Conservation (phyloP, 1,284 basidiomycete species). For the Ceratobasidium sp. region DNA sequence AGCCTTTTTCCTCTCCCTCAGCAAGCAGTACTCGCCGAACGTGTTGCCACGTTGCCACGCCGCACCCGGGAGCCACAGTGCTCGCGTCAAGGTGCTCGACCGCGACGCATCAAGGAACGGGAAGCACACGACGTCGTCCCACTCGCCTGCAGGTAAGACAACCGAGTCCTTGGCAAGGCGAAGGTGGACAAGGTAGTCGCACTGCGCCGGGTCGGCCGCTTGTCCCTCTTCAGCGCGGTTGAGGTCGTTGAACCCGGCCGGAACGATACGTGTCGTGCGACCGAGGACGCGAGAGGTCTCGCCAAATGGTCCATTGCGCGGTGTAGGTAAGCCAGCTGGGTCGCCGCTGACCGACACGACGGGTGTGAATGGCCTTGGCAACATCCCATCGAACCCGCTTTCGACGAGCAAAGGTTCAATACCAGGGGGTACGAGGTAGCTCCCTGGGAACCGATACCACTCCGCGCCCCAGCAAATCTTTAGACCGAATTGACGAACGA, state of each 20-base stretch:
- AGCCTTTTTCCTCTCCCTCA: conserved; percentile 55
- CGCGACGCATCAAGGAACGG: conserved; percentile 86
- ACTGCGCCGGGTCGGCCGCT: conserved; percentile 78
- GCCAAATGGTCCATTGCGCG: conserved; percentile 14
- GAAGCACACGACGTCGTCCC: conserved; percentile 81
- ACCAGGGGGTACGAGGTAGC: conserved; percentile 88
- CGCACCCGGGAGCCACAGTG: conserved; percentile 81
- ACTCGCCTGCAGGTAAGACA: conserved; percentile 71
- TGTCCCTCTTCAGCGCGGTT: conserved; percentile 76
- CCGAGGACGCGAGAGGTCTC: conserved; percentile 26
- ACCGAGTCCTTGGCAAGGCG: conserved; percentile 72
- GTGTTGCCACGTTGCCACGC: conserved; percentile 67
- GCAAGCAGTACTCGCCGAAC: conserved; percentile 66
- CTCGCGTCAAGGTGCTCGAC: conserved; percentile 77
- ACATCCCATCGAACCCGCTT: conserved; percentile 88
- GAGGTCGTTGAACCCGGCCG: conserved; percentile 84
- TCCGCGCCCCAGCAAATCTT: conserved; percentile 93
- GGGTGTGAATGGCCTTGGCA: conserved; percentile 82
- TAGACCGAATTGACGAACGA: conserved; percentile 77
- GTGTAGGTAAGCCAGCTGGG: conserved; percentile 54
- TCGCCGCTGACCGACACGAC: conserved; percentile 35
- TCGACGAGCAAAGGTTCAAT: conserved; percentile 88
- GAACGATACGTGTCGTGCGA: conserved; percentile 66
- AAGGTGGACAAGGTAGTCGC: conserved; percentile 89
- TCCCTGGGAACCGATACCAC: conserved; percentile 95